Percentiles rank a stretch among this genome's conserved stretches.
Evolutionary conservation across 1,139 yeast species (phyloP).

Genomic region (Ogataea hybrid): DNA sequence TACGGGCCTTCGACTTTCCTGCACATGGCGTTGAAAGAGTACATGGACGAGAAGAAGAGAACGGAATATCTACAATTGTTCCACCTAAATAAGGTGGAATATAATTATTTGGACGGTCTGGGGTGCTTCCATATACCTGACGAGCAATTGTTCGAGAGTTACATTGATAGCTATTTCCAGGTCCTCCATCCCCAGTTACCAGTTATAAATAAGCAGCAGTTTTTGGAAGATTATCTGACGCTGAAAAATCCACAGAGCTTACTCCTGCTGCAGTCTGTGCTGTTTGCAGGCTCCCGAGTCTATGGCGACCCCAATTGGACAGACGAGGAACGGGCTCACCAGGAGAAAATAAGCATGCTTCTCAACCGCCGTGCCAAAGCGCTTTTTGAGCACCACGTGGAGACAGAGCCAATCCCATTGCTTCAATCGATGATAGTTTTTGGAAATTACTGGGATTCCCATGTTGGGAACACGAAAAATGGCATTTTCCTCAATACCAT

Average conservation of each 20-base stretch:
- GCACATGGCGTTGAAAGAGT: constrained; percentile 19
- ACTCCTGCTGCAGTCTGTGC: constrained; percentile 65
- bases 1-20: constrained; percentile 22
- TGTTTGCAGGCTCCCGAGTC: constrained; percentile 59
- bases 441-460: constrained; percentile 25
- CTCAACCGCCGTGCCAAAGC: constrained; percentile 78
- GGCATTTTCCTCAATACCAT: constrained; percentile 16
- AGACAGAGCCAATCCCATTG: constrained; percentile 62
- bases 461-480: constrained; percentile 15
- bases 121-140: constrained; percentile 75
- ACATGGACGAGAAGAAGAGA: constrained; percentile 29
- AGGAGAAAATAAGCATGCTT: constrained; percentile 37
- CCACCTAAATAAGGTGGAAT: constrained; percentile 58
- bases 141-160: constrained; percentile 54
- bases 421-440: constrained; percentile 54
- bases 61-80: constrained; percentile 30
- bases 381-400: constrained; percentile 66
- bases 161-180: constrained; percentile 61
- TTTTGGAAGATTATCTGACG: constrained; percentile 55
- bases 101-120: constrained; percentile 61
- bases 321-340: constrained; percentile 12
- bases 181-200: constrained; percentile 56
- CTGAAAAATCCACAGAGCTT: constrained; percentile 67
- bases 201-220: constrained; percentile 59
- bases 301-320: constrained; percentile 22